A percentile compares a stretch with the other conserved stretches of the same genome.
These are phyloP conservation scores for Fusarium mexicanum DNA, from an alignment of 2,329 filamentous ascomycete genomes.

Conservation along the genomic window DNA sequence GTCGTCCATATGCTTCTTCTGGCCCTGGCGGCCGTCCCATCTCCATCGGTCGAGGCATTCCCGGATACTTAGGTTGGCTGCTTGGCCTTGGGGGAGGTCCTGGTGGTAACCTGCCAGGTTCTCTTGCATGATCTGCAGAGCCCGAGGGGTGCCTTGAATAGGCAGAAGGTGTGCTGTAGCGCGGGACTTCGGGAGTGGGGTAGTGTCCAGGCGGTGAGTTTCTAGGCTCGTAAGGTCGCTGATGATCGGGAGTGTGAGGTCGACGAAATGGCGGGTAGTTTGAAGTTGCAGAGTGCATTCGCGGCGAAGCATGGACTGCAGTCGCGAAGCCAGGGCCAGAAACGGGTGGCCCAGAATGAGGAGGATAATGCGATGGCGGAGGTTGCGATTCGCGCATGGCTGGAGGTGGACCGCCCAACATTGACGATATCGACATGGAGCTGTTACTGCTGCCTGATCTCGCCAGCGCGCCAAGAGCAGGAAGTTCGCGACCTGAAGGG, in stretches of 20 bases:
- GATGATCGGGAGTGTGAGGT: constrained; percentile 78
- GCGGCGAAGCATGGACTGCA: constrained; percentile 64
- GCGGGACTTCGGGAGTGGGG: constrained; percentile 66
- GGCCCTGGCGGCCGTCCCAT: constrained; percentile 52
- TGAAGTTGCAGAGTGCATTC: constrained; percentile 62
- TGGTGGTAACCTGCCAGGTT: constrained; percentile 50
- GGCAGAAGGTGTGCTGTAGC: constrained; percentile 68
- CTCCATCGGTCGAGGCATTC: constrained; percentile 59
- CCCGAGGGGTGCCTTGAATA: constrained; percentile 63
- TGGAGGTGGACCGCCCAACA: constrained; percentile 63
- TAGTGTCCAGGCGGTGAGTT: constrained; percentile 62
- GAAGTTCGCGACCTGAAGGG: constrained; percentile 61
- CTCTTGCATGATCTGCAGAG: constrained; percentile 56
- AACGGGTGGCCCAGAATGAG: constrained; percentile 52
- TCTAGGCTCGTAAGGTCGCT: constrained; percentile 63
- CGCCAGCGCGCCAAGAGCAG: constrained; percentile 60
- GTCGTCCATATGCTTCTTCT: constrained; percentile 58
- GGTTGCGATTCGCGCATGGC: constrained; percentile 55
- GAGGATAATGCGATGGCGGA: constrained; percentile 53
- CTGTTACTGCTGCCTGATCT: constrained; percentile 59
- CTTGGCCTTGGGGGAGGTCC: constrained; percentile 59
- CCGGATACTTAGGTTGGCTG: constrained; percentile 62
- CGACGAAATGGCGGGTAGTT: constrained; percentile 72
- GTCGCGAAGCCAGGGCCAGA: constrained; percentile 59
- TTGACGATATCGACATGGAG: constrained; percentile 70